Evolutionary conservation across 352 stramenopile species (phyloP).

Genomic region (Pilasporangium apinafurcum): DNA sequence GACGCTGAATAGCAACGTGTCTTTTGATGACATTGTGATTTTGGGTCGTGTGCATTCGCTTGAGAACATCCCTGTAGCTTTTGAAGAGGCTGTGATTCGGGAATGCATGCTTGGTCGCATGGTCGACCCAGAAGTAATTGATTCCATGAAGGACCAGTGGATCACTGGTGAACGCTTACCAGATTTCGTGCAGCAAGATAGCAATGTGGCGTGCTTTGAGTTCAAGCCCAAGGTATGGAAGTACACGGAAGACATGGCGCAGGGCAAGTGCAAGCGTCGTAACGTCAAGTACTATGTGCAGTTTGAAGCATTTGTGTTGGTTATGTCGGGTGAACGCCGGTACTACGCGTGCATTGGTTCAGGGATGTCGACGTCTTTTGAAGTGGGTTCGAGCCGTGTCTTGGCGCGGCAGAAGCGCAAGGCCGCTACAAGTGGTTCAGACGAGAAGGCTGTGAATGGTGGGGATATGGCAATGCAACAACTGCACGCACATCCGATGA

Average conservation of each 20-base stretch:
- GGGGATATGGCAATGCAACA: constrained; percentile 6
- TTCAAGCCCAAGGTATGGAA: constrained; percentile 90
- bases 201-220: constrained; percentile 70
- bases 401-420: constrained; percentile 83
- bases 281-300: constrained; percentile 89
- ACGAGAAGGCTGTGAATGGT: constrained; percentile 25
- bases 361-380: constrained; percentile 81
- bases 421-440: constrained; percentile 31
- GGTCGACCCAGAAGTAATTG: constrained; percentile 70
- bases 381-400: constrained; percentile 79
- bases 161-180: constrained; percentile 75
- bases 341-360: constrained; percentile 85
- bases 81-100: constrained; percentile 76
- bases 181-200: constrained; percentile 79
- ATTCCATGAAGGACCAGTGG: constrained; percentile 83
- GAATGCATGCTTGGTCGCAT: constrained; percentile 82
- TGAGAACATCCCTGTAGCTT: constrained; percentile 79
- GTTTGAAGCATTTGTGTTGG: constrained; percentile 81
- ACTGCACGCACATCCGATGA: constrained; percentile 27
- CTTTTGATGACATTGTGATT: constrained; percentile 77
- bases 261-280: constrained; percentile 83
- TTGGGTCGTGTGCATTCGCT: constrained; percentile 78
- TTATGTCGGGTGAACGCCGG: constrained; percentile 60
- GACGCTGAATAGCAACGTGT: constrained; percentile 75
- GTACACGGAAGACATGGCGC: constrained; percentile 85